Percentiles rank a stretch among this genome's conserved stretches.
Conservation (phyloP, 2,329 filamentous ascomycete species). For the Fusarium tuaranense region DNA sequence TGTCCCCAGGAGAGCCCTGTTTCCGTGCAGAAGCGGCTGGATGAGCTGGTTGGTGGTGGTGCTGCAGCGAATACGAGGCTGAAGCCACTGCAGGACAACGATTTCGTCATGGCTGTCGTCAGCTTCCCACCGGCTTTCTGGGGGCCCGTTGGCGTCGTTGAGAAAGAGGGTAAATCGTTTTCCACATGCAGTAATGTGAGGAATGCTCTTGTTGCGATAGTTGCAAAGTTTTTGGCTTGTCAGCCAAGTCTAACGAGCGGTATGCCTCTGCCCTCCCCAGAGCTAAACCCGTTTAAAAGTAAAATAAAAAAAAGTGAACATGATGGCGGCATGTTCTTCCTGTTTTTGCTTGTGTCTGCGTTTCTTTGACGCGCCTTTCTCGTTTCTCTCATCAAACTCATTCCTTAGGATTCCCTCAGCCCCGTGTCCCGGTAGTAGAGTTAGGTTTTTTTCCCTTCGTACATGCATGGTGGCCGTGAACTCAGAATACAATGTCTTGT, state of each 20-base stretch:
- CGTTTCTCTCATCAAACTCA: conserved; percentile 3
- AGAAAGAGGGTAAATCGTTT: conserved; percentile 15
- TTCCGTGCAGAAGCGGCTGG: neutral
- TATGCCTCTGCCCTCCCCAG: neutral
- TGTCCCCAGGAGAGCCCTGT: neutral
- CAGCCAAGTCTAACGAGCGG: conserved; percentile 20
- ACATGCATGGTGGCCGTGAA: neutral
- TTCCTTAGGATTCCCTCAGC: conserved; percentile 16
- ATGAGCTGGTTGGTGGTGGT: neutral
- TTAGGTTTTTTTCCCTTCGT: neutral
- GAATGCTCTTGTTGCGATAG: conserved; percentile 28
- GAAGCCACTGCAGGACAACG: neutral
- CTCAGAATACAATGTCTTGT: neutral
- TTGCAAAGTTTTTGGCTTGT: conserved; percentile 29
- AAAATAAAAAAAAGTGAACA: conserved; percentile 1
- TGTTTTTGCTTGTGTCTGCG: conserved; percentile 2
- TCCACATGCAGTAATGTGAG: conserved; percentile 17
- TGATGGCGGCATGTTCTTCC: conserved; percentile 12
- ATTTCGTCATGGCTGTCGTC: conserved; percentile 1
- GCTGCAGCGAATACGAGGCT: neutral
- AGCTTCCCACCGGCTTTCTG: neutral
- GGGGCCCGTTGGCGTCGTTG: neutral
- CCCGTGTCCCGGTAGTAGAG: conserved; percentile 13
- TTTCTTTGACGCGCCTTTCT: neutral
- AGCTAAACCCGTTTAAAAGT: conserved; percentile 4